These are phyloP conservation scores for Fraxinus greggii DNA, from an alignment of 305 asterid genomes.

Conservation along the genomic window DNA sequence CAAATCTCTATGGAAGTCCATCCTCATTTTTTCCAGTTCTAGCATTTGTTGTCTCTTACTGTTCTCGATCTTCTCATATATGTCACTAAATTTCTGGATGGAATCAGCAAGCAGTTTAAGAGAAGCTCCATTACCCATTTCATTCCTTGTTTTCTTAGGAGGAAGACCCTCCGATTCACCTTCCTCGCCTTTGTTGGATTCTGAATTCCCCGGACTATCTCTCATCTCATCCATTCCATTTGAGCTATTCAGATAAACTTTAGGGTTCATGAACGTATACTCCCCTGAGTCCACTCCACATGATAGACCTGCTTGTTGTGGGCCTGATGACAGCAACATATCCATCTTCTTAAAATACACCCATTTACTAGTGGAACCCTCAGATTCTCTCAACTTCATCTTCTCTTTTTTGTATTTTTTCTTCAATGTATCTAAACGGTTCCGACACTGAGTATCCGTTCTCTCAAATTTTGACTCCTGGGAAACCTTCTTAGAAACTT, in stretches of 20 bases:
- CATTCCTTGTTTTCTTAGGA: conserved; percentile 43
- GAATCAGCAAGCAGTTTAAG: conserved; percentile 68
- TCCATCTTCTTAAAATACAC: conserved; percentile 83
- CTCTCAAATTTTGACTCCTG: conserved; percentile 58
- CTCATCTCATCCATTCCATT: conserved; percentile 79
- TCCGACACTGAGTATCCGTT: conserved; percentile 75
- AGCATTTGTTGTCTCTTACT: conserved; percentile 70
- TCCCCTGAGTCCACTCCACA: conserved; percentile 84
- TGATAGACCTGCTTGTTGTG: conserved; percentile 57
- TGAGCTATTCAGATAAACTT: conserved; percentile 46
- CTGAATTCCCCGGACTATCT: conserved; percentile 73
- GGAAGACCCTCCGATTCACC: conserved; percentile 57
- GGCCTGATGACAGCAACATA: conserved; percentile 43
- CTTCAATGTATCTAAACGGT: conserved; percentile 76
- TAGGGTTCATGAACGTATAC: conserved; percentile 56
- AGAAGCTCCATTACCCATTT: conserved; percentile 28
- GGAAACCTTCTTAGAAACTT: conserved; percentile 72
- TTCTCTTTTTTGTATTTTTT: conserved; percentile 88
- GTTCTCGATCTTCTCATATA: conserved; percentile 71
- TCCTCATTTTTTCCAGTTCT: conserved; percentile 82
- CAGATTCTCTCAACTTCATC: conserved; percentile 35
- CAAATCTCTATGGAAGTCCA: conserved; percentile 76
- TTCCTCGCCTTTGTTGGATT: conserved; percentile 46
- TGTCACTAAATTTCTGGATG: conserved; percentile 58
- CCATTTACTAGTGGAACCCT: conserved; percentile 48